phyloP scores from a whole-genome alignment of 2,329 filamentous ascomycete species.

The Plenodomus lindquistii region DNA sequence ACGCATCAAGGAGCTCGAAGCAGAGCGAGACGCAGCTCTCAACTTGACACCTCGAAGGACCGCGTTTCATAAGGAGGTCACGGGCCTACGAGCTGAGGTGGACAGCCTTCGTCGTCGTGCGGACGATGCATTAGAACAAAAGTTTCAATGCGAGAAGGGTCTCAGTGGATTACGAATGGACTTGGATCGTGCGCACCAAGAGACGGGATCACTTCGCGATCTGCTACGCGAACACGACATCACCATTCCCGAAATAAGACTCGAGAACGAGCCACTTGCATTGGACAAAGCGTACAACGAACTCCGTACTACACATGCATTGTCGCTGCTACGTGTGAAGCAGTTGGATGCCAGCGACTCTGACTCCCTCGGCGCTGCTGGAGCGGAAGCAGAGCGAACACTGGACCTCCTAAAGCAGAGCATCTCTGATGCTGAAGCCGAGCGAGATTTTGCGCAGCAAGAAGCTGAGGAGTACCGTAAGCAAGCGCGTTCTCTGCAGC shows the following conservation, averaged over 20 bases:
- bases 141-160: slow-evolving; percentile 94
- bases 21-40: slow-evolving; percentile 75
- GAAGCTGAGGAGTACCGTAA: slow-evolving; percentile 66
- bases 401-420: slow-evolving; percentile 69
- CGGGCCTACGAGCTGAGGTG: slow-evolving; percentile 79
- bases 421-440: slow-evolving; percentile 69
- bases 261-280: slow-evolving; percentile 63
- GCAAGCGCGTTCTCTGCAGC: slow-evolving; percentile 63
- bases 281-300: slow-evolving; percentile 75
- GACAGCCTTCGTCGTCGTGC: slow-evolving; percentile 81
- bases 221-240: slow-evolving; percentile 85
- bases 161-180: slow-evolving; percentile 92
- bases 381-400: slow-evolving; percentile 61
- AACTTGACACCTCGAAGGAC: slow-evolving; percentile 70
- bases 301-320: slow-evolving; percentile 70
- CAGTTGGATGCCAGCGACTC: slow-evolving; percentile 61
- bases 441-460: slow-evolving; percentile 71
- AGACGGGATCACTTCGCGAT: slow-evolving; percentile 79
- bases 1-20: slow-evolving; percentile 74
- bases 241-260: slow-evolving; percentile 65
- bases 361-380: slow-evolving; percentile 41
- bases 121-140: slow-evolving; percentile 92
- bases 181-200: slow-evolving; percentile 90
- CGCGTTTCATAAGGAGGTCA: slow-evolving; percentile 83
- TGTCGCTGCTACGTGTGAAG: slow-evolving; percentile 69